Conservation (phyloP, 2,329 filamentous ascomycete genomes). For the Pseudopithomyces chartarum region DNA sequence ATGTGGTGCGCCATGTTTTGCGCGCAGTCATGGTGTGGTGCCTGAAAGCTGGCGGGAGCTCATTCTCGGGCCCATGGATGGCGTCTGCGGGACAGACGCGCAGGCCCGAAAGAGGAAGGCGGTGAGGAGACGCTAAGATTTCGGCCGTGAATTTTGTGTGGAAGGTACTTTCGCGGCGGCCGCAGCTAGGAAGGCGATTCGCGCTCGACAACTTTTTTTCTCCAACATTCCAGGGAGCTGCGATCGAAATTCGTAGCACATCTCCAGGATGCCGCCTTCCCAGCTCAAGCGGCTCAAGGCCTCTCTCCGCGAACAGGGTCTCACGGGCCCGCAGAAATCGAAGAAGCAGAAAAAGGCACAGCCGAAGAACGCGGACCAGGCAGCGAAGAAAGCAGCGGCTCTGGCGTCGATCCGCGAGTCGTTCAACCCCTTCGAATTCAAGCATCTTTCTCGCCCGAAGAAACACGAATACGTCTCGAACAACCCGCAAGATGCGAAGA, state of each 20-base stretch:
- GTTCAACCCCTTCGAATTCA: constrained; percentile 98
- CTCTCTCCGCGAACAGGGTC: constrained; percentile 85
- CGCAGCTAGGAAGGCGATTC: neutral
- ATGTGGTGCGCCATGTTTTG: constrained; percentile 43
- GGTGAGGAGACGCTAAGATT: constrained; percentile 4
- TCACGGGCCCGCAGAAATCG: constrained; percentile 88
- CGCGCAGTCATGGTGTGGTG: constrained; percentile 17
- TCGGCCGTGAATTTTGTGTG: constrained; percentile 3
- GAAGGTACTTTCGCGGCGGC: constrained; percentile 5
- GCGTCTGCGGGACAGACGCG: neutral
- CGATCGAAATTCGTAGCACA: neutral
- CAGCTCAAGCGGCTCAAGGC: constrained; percentile 95
- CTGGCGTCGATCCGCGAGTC: constrained; percentile 88
- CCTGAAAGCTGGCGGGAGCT: neutral
- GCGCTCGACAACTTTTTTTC: neutral
- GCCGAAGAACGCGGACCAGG: constrained; percentile 74
- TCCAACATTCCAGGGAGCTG: neutral
- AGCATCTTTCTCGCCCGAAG: constrained; percentile 73
- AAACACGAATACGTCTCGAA: constrained; percentile 85
- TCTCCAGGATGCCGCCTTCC: constrained; percentile 79
- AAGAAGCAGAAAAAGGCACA: constrained; percentile 85
- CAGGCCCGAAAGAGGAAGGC: neutral
- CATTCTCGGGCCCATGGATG: neutral
- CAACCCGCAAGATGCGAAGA: constrained; percentile 57
- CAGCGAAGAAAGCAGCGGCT: constrained; percentile 75